phyloP scores from a whole-genome alignment of 2,329 filamentous ascomycete species.

The Lasiodiplodia sp. region DNA sequence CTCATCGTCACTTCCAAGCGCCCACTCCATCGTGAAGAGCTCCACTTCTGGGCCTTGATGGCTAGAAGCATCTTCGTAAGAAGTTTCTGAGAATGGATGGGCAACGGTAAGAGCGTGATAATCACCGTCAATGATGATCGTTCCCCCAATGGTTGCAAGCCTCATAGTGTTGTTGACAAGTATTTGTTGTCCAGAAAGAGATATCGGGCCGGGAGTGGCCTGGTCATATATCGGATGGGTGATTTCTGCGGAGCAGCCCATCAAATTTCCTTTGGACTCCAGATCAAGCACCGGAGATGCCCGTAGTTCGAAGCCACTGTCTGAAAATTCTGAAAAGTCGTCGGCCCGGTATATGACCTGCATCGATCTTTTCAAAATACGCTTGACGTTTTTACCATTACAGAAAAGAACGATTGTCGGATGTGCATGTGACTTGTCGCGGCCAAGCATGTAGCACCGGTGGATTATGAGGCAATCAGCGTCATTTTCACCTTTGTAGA shows the following conservation, averaged over 20 bases:
- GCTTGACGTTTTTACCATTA: not conserved
- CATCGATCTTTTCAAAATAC: not conserved
- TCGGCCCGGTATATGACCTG: not conserved
- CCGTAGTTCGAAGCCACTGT: not conserved
- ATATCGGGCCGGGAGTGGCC: not conserved
- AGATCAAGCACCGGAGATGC: not conserved
- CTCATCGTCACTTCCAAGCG: not conserved
- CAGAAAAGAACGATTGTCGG: not conserved
- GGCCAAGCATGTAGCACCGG: slow-evolving; percentile 7
- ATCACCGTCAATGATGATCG: not conserved
- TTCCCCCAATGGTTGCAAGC: not conserved
- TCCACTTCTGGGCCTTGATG: not conserved
- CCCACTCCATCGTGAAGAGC: not conserved
- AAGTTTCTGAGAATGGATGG: not conserved
- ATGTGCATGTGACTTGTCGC: not conserved
- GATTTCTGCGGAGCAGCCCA: not conserved
- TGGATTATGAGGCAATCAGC: not conserved
- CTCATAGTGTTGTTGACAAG: not conserved
- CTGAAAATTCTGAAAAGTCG: not conserved
- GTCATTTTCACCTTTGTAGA: not conserved
- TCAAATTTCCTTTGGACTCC: not conserved
- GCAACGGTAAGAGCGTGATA: slow-evolving; percentile 10
- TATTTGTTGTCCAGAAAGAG: not conserved
- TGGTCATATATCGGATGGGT: too few species aligned
- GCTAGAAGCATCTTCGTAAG: not conserved